A percentile compares a stretch with the other conserved stretches of the same genome.
Evolutionary conservation across 345 rosid species (phyloP).

Genomic region (Citrus australasica): DNA sequence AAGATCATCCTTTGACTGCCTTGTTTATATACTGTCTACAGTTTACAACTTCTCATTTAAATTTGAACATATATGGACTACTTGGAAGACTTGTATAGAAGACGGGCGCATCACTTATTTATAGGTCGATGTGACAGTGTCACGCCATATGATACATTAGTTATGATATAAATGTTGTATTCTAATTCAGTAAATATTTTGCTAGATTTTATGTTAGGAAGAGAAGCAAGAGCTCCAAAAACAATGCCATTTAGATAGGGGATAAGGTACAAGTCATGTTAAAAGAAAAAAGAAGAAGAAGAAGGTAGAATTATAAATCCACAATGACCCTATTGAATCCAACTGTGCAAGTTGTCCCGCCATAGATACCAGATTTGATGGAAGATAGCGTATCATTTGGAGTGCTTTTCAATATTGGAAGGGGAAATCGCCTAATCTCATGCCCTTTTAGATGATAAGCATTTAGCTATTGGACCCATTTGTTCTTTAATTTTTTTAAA

Average conservation of each 20-base stretch:
- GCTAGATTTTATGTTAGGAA: too few species aligned
- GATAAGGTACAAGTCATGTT: slow-evolving; percentile 5
- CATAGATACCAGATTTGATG: not conserved
- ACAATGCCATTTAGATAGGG: not conserved
- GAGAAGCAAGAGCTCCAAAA: too few species aligned
- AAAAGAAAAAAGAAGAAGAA: not conserved
- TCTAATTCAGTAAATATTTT: too few species aligned
- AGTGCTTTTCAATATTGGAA: not conserved
- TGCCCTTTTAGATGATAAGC: not conserved
- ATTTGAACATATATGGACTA: not conserved
- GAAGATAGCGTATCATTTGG: not conserved
- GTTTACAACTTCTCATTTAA: slow-evolving; percentile 5
- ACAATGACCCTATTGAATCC: slow-evolving; percentile 17
- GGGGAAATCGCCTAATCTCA: not conserved
- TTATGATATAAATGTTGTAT: too few species aligned
- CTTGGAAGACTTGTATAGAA: too few species aligned
- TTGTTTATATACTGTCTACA: not conserved
- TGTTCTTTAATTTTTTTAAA: not conserved
- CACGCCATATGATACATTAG: too few species aligned
- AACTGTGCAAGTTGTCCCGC: not conserved
- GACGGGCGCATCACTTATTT: not conserved
- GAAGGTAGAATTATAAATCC: slow-evolving; percentile 5
- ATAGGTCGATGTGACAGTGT: too few species aligned
- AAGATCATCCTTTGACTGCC: slow-evolving; percentile 43
- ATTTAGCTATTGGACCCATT: slow-evolving; percentile 13